Evolutionary conservation across 345 rosid genomes (phyloP).

Genomic region (Excoecaria agallocha): DNA sequence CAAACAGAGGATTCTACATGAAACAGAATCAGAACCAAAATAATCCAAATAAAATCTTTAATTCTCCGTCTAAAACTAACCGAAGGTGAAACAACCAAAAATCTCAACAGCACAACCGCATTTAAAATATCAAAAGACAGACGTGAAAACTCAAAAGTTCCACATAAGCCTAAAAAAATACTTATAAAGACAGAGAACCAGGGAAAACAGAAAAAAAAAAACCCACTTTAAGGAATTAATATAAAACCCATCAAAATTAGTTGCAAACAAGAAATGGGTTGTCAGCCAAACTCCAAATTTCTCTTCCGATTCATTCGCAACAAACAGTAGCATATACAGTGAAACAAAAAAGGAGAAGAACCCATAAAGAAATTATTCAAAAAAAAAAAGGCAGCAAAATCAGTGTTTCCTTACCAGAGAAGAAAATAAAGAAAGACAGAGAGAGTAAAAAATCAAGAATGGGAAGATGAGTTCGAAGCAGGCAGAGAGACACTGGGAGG

Average conservation of each 20-base stretch:
- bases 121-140: background rate
- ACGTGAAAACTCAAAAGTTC: background rate
- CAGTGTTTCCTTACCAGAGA: constrained; percentile 21
- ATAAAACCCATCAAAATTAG: background rate
- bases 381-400: background rate
- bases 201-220: background rate
- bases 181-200: background rate
- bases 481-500: constrained; percentile 38
- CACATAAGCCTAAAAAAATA: background rate
- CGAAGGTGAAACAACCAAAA: background rate
- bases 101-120: background rate
- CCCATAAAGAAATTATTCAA: background rate
- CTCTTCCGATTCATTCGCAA: constrained; percentile 12
- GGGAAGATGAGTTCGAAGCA: constrained; percentile 32
- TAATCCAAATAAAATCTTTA: background rate
- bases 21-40: constrained; percentile 5
- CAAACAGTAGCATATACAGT: constrained; percentile 14
- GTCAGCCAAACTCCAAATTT: constrained; percentile 17
- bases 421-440: background rate
- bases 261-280: constrained; percentile 11
- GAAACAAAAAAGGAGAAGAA: background rate
- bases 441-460: constrained; percentile 8
- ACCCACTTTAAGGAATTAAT: constrained; percentile 9
- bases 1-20: constrained; percentile 14
- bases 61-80: background rate